These are phyloP conservation scores for Phytophthora macrochlamydospora DNA, from an alignment of 352 stramenopile species.

Conservation along the genomic window DNA sequence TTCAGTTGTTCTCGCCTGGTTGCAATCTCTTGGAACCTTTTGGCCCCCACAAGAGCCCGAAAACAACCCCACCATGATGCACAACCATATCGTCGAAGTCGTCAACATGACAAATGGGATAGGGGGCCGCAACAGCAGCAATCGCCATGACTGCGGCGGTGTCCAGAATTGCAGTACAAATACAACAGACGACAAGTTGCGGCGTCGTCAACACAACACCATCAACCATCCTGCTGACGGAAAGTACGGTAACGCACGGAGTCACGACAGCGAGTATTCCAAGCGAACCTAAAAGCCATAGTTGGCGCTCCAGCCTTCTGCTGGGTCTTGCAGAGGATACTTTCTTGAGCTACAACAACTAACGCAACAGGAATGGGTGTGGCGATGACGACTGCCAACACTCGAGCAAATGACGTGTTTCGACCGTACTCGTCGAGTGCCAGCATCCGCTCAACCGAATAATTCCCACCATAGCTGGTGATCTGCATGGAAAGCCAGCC, in stretches of 20 bases:
- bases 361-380: slow-evolving; percentile 1
- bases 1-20: not conserved
- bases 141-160: not conserved
- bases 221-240: slow-evolving; percentile 1
- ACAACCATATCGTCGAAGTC: not conserved
- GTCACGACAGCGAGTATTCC: not conserved
- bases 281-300: slow-evolving; percentile 9
- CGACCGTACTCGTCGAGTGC: not conserved
- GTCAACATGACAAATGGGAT: slow-evolving; percentile 3
- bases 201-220: not conserved
- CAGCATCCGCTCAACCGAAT: not conserved
- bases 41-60: not conserved
- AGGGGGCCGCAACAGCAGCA: not conserved
- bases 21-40: not conserved
- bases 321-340: slow-evolving; percentile 4
- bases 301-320: slow-evolving; percentile 2
- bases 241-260: slow-evolving; percentile 8
- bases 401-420: not conserved
- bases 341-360: not conserved
- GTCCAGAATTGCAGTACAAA: not conserved
- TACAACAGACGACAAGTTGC: slow-evolving; percentile 4
- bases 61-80: not conserved
- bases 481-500: not conserved
- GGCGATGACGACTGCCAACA: not conserved
- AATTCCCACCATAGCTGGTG: not conserved